Conservation (phyloP, 257 asterid genomes). For the Gentiana macrophylla region DNA sequence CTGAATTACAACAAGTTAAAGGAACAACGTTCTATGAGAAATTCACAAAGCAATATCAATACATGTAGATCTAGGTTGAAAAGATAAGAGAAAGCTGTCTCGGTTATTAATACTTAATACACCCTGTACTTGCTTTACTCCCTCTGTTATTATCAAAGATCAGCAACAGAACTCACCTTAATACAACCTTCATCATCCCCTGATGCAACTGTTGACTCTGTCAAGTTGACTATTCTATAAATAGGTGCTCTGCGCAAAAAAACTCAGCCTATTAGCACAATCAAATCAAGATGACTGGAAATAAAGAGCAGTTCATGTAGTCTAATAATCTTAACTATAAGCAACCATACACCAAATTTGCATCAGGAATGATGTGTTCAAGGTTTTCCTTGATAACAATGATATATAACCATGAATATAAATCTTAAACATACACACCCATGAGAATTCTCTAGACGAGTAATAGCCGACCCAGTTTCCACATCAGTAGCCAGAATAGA, state of each 20-base stretch:
- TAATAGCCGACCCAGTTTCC: conserved; percentile 68
- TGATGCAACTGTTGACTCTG: conserved; percentile 79
- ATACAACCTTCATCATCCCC: conserved; percentile 88
- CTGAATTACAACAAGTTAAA: neutral
- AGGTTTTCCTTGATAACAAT: too few species aligned
- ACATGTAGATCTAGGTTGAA: neutral
- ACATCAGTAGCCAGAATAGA: conserved; percentile 86
- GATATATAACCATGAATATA: too few species aligned
- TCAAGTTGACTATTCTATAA: conserved; percentile 67
- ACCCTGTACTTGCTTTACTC: neutral
- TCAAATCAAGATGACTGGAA: neutral
- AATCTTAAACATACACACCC: conserved; percentile 37
- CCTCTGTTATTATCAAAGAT: neutral
- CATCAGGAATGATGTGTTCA: neutral
- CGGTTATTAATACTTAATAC: neutral
- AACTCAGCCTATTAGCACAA: conserved; percentile 1
- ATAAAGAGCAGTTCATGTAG: neutral
- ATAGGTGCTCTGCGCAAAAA: conserved; percentile 60
- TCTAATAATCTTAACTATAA: conserved; percentile 1
- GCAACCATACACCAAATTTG: neutral
- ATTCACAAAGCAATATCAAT: neutral
- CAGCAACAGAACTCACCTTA: conserved; percentile 40
- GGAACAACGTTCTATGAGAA: neutral
- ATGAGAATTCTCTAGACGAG: conserved; percentile 64
- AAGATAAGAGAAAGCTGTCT: neutral